Evolutionary conservation across 805 yeast genomes (phyloP).

Genomic region (Suhomyces sp.): DNA sequence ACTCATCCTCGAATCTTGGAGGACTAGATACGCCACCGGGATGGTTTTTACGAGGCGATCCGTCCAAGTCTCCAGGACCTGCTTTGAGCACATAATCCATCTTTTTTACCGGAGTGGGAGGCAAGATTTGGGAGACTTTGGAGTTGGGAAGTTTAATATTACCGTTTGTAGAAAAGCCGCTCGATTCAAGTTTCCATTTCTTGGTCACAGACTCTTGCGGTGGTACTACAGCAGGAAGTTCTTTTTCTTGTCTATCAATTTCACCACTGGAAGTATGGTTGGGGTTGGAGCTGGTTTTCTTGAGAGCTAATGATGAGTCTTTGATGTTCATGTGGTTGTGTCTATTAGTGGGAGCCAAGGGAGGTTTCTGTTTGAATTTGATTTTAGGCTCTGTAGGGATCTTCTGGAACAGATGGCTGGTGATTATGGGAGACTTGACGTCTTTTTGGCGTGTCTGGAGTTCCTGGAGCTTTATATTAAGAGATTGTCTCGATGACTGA

Average conservation of each 20-base stretch:
- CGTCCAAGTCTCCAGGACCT: constrained; percentile 10
- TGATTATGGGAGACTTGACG: constrained; percentile 6
- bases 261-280: background rate
- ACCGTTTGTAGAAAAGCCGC: constrained; percentile 51
- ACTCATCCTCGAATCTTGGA: background rate
- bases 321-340: constrained; percentile 39
- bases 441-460: constrained; percentile 11
- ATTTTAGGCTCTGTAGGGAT: background rate
- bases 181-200: constrained; percentile 24
- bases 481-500: constrained; percentile 33
- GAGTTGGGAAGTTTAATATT: constrained; percentile 50
- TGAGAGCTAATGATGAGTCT: constrained; percentile 39
- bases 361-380: background rate
- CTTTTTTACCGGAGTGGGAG: constrained; percentile 68
- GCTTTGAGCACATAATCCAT: constrained; percentile 39
- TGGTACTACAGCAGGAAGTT: background rate
- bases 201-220: background rate
- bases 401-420: constrained; percentile 1
- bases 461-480: constrained; percentile 28
- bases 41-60: constrained; percentile 9
- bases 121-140: constrained; percentile 45
- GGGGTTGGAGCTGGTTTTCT: constrained; percentile 21
- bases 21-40: background rate
- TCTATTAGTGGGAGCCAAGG: constrained; percentile 14
- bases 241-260: background rate